phyloP scores from a whole-genome alignment of 2,329 filamentous ascomycete species.

The Aspergillus pseudoglaucus region DNA sequence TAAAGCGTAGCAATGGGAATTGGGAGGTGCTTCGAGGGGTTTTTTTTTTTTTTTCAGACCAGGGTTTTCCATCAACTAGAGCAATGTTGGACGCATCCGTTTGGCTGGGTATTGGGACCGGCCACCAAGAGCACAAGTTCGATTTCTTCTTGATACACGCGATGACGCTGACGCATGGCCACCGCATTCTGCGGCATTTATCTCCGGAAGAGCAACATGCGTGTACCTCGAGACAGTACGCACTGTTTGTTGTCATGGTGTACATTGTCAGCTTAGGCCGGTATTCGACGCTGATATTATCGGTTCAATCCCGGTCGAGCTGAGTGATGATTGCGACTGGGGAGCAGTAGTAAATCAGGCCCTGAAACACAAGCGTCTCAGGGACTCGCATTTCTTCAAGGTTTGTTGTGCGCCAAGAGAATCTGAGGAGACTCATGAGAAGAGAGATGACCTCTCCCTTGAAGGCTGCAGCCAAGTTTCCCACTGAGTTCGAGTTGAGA shows the following conservation, averaged over 20 bases:
- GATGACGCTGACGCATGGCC: slow-evolving; percentile 1
- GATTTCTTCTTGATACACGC: slow-evolving; percentile 3
- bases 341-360: not conserved
- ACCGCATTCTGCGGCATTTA: slow-evolving; percentile 1
- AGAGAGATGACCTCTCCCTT: slow-evolving; percentile 33
- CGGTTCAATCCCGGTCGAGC: too few species aligned
- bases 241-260: slow-evolving; percentile 1
- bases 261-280: slow-evolving; percentile 3
- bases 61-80: not conserved
- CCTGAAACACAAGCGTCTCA: not conserved
- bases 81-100: not conserved
- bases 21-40: not conserved
- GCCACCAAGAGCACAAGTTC: not conserved
- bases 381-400: slow-evolving; percentile 5
- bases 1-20: not conserved
- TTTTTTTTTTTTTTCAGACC: not conserved
- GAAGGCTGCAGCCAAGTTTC: slow-evolving; percentile 40
- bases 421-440: slow-evolving; percentile 26
- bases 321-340: not conserved
- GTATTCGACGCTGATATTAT: not conserved
- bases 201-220: not conserved
- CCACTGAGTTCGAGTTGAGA: slow-evolving; percentile 29
- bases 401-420: slow-evolving; percentile 6
- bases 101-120: not conserved
- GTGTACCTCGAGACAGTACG: slow-evolving; percentile 1